These are phyloP conservation scores for Petunia secreta DNA, from an alignment of 257 asterid genomes.

Conservation along the genomic window DNA sequence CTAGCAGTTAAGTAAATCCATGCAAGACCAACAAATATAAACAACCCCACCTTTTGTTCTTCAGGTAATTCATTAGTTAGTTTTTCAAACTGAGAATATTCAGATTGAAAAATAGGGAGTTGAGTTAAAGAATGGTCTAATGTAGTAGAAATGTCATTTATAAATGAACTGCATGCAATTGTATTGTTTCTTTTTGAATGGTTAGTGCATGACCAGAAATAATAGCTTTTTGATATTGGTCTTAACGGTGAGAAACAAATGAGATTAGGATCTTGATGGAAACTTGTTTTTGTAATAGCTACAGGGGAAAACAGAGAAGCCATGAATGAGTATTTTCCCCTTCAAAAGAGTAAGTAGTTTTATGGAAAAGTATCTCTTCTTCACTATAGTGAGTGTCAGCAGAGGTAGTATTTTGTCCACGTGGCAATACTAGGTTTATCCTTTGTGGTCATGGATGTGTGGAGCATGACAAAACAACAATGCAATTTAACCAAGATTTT, in stretches of 20 bases:
- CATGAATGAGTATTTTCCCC: constrained; percentile 39
- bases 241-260: constrained; percentile 38
- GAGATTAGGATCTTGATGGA: constrained; percentile 50
- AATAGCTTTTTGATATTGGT: constrained; percentile 28
- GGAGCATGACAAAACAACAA: constrained; percentile 66
- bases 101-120: constrained; percentile 48
- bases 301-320: constrained; percentile 68
- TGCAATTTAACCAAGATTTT: constrained; percentile 28
- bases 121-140: constrained; percentile 50
- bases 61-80: constrained; percentile 55
- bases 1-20: constrained; percentile 93
- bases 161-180: constrained; percentile 51
- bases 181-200: constrained; percentile 32
- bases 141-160: constrained; percentile 46
- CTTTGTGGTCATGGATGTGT: constrained; percentile 40
- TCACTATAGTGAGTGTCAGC: constrained; percentile 32
- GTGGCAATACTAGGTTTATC: constrained; percentile 56
- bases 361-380: constrained; percentile 9
- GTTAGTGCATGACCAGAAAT: constrained; percentile 39
- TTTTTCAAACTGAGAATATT: constrained; percentile 45
- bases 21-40: constrained; percentile 56
- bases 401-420: constrained; percentile 51
- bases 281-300: constrained; percentile 37
- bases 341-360: not conserved
- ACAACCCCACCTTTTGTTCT: constrained; percentile 54